phyloP scores from a whole-genome alignment of 352 stramenopile species.

The Pythium oligandrum region DNA sequence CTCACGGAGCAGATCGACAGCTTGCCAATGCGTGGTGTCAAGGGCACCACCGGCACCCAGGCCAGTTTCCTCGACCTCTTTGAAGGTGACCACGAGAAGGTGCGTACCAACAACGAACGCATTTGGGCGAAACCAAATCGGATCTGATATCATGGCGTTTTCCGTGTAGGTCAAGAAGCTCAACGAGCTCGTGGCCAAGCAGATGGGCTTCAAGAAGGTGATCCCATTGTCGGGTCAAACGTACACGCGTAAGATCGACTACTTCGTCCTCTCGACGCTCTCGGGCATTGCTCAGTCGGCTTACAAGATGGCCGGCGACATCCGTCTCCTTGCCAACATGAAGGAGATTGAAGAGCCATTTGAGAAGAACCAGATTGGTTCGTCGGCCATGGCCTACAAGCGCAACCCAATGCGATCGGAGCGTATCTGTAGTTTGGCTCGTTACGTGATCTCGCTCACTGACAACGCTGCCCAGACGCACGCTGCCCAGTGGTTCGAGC shows the following conservation, averaged over 20 bases:
- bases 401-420: conserved; percentile 99
- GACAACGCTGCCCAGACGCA: conserved; percentile 96
- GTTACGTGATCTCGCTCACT: conserved; percentile 98
- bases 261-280: conserved; percentile 93
- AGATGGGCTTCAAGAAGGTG: conserved; percentile 97
- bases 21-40: conserved; percentile 96
- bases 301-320: conserved; percentile 99
- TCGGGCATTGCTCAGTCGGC: conserved; percentile 96
- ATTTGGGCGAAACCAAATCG: too few relatives aligned
- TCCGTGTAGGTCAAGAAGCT: conserved; percentile 88
- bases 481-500: conserved; percentile 98
- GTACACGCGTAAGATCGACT: conserved; percentile 99
- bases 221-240: conserved; percentile 98
- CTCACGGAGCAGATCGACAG: conserved; percentile 94
- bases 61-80: conserved; percentile 99
- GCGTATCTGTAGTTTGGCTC: conserved; percentile 95
- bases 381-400: conserved; percentile 99
- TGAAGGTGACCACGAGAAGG: conserved; percentile 97
- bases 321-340: conserved; percentile 98
- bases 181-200: conserved; percentile 94
- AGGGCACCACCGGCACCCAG: conserved; percentile 98
- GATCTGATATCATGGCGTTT: too few relatives aligned
- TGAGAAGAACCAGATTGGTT: conserved; percentile 94
- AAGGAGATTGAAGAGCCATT: conserved; percentile 98
- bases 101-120: too few relatives aligned